Evolutionary conservation across 2,329 filamentous ascomycete species (phyloP), one percentile per base, ranked within the genome.

Genomic region (Tolypocladium cylindrosporum): DNA sequence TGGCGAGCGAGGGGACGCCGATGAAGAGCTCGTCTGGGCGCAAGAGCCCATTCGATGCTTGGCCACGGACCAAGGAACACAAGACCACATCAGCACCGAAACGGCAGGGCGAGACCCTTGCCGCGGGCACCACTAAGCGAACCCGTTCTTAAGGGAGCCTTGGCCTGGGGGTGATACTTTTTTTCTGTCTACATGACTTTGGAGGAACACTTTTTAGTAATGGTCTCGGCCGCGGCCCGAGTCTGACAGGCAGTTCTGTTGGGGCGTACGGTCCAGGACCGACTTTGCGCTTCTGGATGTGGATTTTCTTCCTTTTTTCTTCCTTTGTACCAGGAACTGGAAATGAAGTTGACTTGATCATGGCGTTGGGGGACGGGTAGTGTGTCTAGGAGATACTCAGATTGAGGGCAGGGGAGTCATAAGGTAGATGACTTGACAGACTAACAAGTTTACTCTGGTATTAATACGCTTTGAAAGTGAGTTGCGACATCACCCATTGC

Each of bases 41-140:
- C 62, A 75, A 74, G 58, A 85, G 81, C 64, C 84, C 83, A 2
- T 90, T 90, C 64, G 85, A 88, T 64, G 77, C 77, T 43, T 91
- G 87, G 87, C 81, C 77, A 61, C 83, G 86, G 59, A 83, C 82
- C 64, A 90, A 90, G 76, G 74, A 70, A 62, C 71, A 64, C 70
- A 60, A 74, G 75, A 60, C 75, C 68, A 60, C 75, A 74, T 65
- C 73, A 34, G 66, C 71, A 31, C 61, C 71, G 54, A 81, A 81
- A 68, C 75, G 77, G 60, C 65, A 67, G 31, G 72, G 65, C 43
- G 71, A 73, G 9, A 66, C 61, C n/a, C 64, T 73, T 24, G 62
- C 63, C 31, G 61, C 69, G 4, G 60, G 65, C 36, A 61, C 65
- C 36, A 58, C 72, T 31, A 76, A 76, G 66, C 71, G 74, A 57